phyloP scores from a whole-genome alignment of 164 flowering plant species.

The Annona squamosa region DNA sequence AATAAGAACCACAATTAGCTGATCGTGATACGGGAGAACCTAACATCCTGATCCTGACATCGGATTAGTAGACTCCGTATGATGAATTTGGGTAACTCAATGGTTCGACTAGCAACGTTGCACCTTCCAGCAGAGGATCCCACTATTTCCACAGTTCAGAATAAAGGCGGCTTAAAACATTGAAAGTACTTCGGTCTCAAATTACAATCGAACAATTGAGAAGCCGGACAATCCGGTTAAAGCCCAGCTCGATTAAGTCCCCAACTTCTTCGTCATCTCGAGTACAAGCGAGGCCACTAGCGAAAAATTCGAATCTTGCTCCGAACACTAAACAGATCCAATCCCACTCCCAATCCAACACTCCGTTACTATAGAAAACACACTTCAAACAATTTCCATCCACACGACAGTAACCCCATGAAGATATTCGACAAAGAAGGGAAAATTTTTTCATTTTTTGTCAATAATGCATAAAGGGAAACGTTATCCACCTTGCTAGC shows the following conservation, averaged over 20 bases:
- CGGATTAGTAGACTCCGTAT: too few species aligned
- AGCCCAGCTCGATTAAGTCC: too few species aligned
- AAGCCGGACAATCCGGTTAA: too few species aligned
- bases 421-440: not conserved
- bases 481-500: not conserved
- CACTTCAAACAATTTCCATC: not conserved
- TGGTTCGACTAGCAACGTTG: too few species aligned
- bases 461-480: not conserved
- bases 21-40: too few species aligned
- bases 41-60: too few species aligned
- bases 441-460: not conserved
- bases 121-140: not conserved
- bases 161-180: not conserved
- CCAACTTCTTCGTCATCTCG: too few species aligned
- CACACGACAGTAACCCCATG: not conserved
- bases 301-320: not conserved
- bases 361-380: not conserved
- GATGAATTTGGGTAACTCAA: too few species aligned
- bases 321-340: not conserved
- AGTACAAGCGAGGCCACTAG: not conserved
- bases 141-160: not conserved
- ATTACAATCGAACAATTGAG: too few species aligned
- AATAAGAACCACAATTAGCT: too few species aligned
- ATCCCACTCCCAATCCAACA: not conserved
- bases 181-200: too few species aligned